Evolutionary conservation across 345 rosid species (phyloP), one percentile per base, ranked within the genome.

Genomic region (Nephelium lappaceum): DNA sequence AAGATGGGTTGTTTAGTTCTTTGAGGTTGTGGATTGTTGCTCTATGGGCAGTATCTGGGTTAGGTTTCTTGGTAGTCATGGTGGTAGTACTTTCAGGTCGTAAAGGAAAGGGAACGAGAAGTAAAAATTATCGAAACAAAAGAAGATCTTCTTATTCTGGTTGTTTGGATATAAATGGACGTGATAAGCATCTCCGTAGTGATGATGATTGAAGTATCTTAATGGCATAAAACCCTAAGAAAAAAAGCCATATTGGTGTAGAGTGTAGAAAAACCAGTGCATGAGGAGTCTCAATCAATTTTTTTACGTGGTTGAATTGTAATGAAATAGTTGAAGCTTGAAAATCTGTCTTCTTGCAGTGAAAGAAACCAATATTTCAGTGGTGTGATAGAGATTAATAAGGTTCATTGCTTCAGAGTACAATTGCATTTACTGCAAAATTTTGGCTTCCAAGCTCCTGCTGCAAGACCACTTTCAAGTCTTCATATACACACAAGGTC

Each of bases 1-100:
- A 69, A 3, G 93, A 93, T 43, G 91, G 92, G 66, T 78, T 81
- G 12, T 89, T 93, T 76, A 81, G 89, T 81, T 81, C 93, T 77
- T 87, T 92, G 78, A 89, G 86, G 82, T 53, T 90, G 73, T 94
- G 99, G 99, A 82, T 89, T 81, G 86, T 96, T 0, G 80, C 84
- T 6, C 58, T 93, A 51, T 94, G 99, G 98, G 83, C 86, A 66
- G 67, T 91, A 12, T 93, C 95, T 21, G 95, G 97, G 6, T 75
- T 91, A 69, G 98, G 94, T 49, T 93, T 96, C 82, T 63, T 93
- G 78, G 81, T 80, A 43, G 92, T 93, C 74, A 87, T 85, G 84
- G 71, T 84, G 0, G 81, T 80, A 87, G 84, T 91, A 78, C 91
- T 89, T 84, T 87, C 88, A 0, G 88, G 92, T 49, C 86, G 84